These are phyloP conservation scores for Chrysoporthe puriensis DNA, from an alignment of 2,329 filamentous ascomycete species.

Conservation along the genomic window DNA sequence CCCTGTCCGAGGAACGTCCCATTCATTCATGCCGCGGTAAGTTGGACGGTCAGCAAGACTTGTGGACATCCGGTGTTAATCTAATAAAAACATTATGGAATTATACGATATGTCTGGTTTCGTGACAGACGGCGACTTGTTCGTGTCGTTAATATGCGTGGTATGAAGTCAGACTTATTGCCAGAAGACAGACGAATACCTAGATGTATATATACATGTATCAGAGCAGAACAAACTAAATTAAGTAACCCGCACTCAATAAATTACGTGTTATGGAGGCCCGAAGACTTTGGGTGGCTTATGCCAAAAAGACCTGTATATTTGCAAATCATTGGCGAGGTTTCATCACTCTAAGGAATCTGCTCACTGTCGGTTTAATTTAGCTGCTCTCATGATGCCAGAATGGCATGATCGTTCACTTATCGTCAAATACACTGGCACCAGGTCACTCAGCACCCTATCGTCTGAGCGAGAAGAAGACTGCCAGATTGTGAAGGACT, in stretches of 20 bases:
- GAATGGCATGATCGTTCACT: not conserved
- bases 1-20: not conserved
- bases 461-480: too few species aligned
- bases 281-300: too few species aligned
- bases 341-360: not conserved
- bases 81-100: too few species aligned
- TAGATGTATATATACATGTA: too few species aligned
- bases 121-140: too few species aligned
- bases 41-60: not conserved
- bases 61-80: not conserved
- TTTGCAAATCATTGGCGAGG: not conserved
- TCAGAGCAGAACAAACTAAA: too few species aligned
- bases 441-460: too few species aligned
- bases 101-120: too few species aligned
- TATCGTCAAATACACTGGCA: not conserved
- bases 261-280: not conserved
- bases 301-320: not conserved
- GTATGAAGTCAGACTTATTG: too few species aligned
- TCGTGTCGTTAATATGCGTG: too few species aligned
- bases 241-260: not conserved
- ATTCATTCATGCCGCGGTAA: not conserved
- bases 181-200: too few species aligned
- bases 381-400: not conserved
- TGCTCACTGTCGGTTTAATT: not conserved
- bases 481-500: too few species aligned